Base-by-base conservation (phyloP, 768 basidiomycete genomes). In the Sporobolomyces roseus region DNA sequence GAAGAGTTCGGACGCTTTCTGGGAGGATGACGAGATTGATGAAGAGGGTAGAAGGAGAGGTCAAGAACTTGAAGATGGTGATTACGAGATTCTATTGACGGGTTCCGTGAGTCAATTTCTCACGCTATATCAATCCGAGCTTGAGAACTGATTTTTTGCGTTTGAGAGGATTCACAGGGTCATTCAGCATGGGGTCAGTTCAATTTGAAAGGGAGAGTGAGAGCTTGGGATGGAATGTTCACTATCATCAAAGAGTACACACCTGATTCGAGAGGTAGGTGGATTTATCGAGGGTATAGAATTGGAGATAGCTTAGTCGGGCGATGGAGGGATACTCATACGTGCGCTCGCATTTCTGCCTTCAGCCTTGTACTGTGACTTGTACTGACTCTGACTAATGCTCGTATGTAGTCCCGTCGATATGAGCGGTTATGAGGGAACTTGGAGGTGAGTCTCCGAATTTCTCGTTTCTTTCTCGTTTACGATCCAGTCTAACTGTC, bases 131-230 rank as follows among this genome's bases (percentile, higher is more conserved):
- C 13, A 33, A 21, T 12, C 25, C 16, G 21, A 7, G 8, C 10
- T 6, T n/a, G 16, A 13, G n/a, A n/a, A 25, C 17, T 10, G 25
- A 51, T 52, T 38, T 43, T 33, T 7, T 6, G n/a, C 12, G 12
- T 21, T 55, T 19, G n/a, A 25, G 19, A n/a, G n/a, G n/a, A n/a
- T n/a, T n/a, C n/a, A 25, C 65, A 91, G 89, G 90, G 91, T 7
- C 91, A 93, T 79, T 93, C 91, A 12, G 86, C 90, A 19, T 93
- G 91, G 91, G 91, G 91, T 29, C 86, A 89, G 71, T 93, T 92
- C 79, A 86, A 83, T 65, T 78, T 93, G 30, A 80, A 87, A 5
- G 91, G 91, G 43, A 84, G 91, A 23, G 83, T 93, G n/a, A 81
- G 91, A 63, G 84, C 87, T 21, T 85, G 84, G 74, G 91, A 93